Evolutionary conservation across 2,329 filamentous ascomycete species (phyloP), one percentile per base, ranked within the genome.

Genomic region (Ceratocystis huliohia): DNA sequence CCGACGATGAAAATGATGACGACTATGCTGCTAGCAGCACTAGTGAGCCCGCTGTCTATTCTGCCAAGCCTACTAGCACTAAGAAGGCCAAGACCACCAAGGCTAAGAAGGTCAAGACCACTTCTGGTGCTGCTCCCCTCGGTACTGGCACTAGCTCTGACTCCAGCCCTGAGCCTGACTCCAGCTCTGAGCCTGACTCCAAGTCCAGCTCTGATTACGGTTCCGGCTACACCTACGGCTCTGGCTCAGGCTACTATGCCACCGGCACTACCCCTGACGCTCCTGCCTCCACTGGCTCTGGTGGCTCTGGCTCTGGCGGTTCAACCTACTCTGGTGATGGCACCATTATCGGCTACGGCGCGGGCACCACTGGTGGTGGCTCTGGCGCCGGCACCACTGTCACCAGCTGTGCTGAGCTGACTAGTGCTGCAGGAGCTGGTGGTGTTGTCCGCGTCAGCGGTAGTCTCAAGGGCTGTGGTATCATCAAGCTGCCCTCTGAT

Each of bases 381-480:
- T 76, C 74, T 48, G 79, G 78, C 15, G 71, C 73, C 41, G 75
- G 74, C 7, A 78, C 75, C 22, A 81, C 78, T 1, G 79, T 81
- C 7, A 78, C 77, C 0, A 76, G 76, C 44, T 77, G 78, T 70
- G 73, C 75, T 33, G 74, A 74, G 37, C 74, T 80, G 65, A 71
- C 72, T n/a, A 69, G 73, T 15, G 77, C 77, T 50, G 74, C 75
- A 48, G 69, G 71, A 6, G 71, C 70, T 20, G 74, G 77, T 17
- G 75, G 75, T 53, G 79, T 82, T 57, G 76, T 81, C 66, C 75
- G 76, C 66, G 73, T 82, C 69, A 76, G 75, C 17, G 79, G 80
- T 28, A 75, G 75, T 46, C 76, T 81, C 66, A 73, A 72, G 48
- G 76, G 75, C 61, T 75, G 74, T 61, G 76, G 72, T 44, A 75